Base-by-base conservation (phyloP, 2,329 filamentous ascomycete species). In the Neofusicoccum umdonicola region DNA sequence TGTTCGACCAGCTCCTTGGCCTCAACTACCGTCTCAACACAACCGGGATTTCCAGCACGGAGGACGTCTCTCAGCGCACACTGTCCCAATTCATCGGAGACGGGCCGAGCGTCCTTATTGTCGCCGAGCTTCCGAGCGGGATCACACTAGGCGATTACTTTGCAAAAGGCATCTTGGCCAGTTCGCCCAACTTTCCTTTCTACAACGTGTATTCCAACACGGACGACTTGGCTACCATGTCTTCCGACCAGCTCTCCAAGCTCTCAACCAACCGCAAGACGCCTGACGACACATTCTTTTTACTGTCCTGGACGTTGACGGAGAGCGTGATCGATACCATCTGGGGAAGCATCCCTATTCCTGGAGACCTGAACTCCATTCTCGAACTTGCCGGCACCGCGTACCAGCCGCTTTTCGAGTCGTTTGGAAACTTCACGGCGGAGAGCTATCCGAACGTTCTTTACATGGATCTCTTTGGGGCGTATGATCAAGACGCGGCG, bases 1-100 rank as follows among this genome's bases (percentile, higher is more conserved):
- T 83, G 42, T 81, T 83, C 62, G 70, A 74, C 62, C 76, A 78
- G 64, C 73, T 84, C 2, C 76, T 71, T 45, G 70, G 69, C 4
- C 71, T 83, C 60, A 77, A 80, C 52, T 79, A 81, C 66, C 79
- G 80, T 15, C 77, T 66, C 45, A 72, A 72, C 35, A 71, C 68
- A 1, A 67, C 71, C 62, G 48, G 39, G 15, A 68, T 72, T 54
- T 67, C 72, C 2, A 71, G 68, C 15, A 66, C 62, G 15, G 72
- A 69, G 1, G 73, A 77, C 63, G 71, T 78, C 54, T 72, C 72
- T 34, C 69, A 71, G 35, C 69, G 71, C 37, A 70, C 71, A 1
- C 71, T 80, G 0, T 71, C 71, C 45, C 73, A 77, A 35, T 79
- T 78, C 67, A 79, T 79, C 65, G 70, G 69, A 6, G 68, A 75